phyloP scores from a whole-genome alignment of 1,284 basidiomycete genomes.

The Tremellales sp. region DNA sequence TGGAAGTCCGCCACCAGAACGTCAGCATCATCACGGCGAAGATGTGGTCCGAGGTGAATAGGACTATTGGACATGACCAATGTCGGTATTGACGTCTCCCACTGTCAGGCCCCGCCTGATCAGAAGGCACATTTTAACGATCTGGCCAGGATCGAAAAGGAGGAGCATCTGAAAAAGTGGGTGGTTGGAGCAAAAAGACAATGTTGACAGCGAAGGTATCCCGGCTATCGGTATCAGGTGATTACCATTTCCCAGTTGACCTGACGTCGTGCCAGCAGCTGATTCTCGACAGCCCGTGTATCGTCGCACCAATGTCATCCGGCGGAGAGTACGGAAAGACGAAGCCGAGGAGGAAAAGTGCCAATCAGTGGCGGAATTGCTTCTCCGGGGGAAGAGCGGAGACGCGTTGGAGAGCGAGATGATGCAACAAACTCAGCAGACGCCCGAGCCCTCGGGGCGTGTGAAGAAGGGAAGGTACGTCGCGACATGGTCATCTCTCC shows the following conservation, averaged over 20 bases:
- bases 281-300: slow-evolving; percentile 29
- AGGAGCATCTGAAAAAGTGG: slow-evolving; percentile 66
- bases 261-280: background rate
- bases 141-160: slow-evolving; percentile 67
- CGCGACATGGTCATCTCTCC: background rate
- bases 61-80: slow-evolving; percentile 54
- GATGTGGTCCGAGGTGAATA: slow-evolving; percentile 43
- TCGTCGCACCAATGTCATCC: slow-evolving; percentile 35
- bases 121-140: slow-evolving; percentile 61
- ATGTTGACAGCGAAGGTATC: slow-evolving; percentile 19
- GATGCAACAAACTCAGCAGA: slow-evolving; percentile 47
- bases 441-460: background rate
- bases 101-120: slow-evolving; percentile 26
- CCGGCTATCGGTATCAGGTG: slow-evolving; percentile 34
- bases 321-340: slow-evolving; percentile 51
- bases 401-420: slow-evolving; percentile 64
- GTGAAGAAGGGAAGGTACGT: slow-evolving; percentile 7
- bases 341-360: slow-evolving; percentile 52
- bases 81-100: slow-evolving; percentile 23
- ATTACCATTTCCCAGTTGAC: background rate
- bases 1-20: slow-evolving; percentile 77
- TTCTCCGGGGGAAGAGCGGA: slow-evolving; percentile 69
- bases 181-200: background rate
- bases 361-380: slow-evolving; percentile 62
- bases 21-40: slow-evolving; percentile 37